Percentiles rank a stretch among this genome's conserved stretches.
Evolutionary conservation across 305 asterid genomes (phyloP).

Genomic region (Solanum aculeatissimum): DNA sequence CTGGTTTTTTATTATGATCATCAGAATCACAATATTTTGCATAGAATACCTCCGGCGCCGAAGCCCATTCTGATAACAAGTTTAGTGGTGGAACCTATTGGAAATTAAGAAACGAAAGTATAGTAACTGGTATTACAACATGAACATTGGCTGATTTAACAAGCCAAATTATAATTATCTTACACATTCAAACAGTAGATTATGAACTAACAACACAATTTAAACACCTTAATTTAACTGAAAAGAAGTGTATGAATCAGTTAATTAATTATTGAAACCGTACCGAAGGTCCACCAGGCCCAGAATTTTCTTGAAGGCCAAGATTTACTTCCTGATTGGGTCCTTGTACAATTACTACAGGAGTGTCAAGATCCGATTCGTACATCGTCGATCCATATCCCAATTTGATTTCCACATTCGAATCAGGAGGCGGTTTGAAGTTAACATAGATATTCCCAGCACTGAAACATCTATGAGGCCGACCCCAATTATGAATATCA

Average conservation of each 20-base stretch:
- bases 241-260: neutral
- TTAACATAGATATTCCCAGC: neutral
- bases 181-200: too few species aligned
- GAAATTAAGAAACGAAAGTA: neutral
- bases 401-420: neutral
- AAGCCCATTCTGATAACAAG: conserved; percentile 1
- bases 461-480: neutral
- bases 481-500: neutral
- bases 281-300: neutral
- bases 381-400: neutral
- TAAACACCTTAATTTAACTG: neutral
- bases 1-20: neutral
- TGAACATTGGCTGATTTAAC: too few species aligned
- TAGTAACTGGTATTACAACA: too few species aligned
- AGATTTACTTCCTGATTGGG: neutral
- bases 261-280: too few species aligned
- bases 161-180: too few species aligned
- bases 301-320: neutral
- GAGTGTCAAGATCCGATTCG: neutral
- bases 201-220: neutral
- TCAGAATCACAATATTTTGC: neutral
- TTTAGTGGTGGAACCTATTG: neutral
- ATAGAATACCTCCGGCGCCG: conserved; percentile 4
- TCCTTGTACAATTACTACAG: neutral
- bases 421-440: too few species aligned